phyloP scores from a whole-genome alignment of 2,329 filamentous ascomycete species.

The Nigrospora osmanthi region DNA sequence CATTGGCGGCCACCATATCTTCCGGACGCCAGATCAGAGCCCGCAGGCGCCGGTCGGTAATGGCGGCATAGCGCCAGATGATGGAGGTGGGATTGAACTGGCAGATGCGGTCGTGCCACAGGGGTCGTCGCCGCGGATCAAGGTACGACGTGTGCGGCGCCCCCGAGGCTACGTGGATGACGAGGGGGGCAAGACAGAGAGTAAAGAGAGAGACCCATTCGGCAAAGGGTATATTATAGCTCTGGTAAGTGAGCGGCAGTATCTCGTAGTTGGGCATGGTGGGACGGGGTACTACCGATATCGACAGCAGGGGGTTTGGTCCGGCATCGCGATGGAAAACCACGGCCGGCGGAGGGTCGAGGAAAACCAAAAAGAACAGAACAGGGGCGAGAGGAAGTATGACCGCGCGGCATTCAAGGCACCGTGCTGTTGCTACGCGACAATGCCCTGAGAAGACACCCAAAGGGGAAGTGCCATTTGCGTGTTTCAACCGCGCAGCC shows the following conservation, averaged over 20 bases:
- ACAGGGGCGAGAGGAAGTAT: no score
- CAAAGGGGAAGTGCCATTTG: no score
- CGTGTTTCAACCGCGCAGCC: no score
- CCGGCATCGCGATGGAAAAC: no score
- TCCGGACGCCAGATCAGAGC: slow-evolving; percentile 12
- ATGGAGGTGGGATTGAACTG: slow-evolving; percentile 23
- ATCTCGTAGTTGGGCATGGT: no score
- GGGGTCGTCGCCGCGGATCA: slow-evolving; percentile 3
- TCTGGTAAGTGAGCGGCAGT: not conserved
- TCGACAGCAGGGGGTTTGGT: no score
- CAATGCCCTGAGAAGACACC: no score
- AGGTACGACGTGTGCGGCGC: slow-evolving; percentile 3
- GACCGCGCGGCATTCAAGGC: no score
- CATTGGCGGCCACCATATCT: slow-evolving; percentile 18
- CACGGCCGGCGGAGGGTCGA: no score
- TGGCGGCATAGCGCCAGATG: slow-evolving; percentile 22
- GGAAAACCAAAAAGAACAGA: no score
- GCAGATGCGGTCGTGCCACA: slow-evolving; percentile 15
- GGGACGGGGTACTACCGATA: no score
- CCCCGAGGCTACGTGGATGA: slow-evolving; percentile 6
- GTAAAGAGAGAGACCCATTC: slow-evolving; percentile 1
- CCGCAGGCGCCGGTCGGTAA: slow-evolving; percentile 18
- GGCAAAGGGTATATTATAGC: not conserved
- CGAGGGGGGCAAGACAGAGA: slow-evolving; percentile 6
- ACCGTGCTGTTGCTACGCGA: no score